Base-by-base conservation (phyloP, 164 flowering plant species). In the Stephania yunnanensis region DNA sequence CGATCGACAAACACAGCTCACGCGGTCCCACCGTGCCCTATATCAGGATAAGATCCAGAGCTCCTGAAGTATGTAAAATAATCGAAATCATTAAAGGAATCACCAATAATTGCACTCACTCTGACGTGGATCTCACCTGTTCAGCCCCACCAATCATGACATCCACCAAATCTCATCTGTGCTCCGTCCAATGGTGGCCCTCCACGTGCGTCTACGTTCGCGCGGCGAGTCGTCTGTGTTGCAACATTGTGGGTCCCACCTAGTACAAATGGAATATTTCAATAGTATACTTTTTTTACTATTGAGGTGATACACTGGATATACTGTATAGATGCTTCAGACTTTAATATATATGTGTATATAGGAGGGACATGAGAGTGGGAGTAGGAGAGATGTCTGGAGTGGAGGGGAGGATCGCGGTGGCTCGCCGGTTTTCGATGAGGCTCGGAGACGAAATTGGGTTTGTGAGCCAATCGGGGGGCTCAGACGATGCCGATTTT, bases 101-200 rank as follows among this genome's bases (percentile, higher is more conserved):
- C 63, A 11, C 22, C 42, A 70, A 46, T 74, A 52, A 71, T 71
- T 73, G 61, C 13, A 15, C 48, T 72, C 58, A 19, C 25, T 66
- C 29, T 58, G 74, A 72, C 48, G 74, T 72, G 74, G 74, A 91
- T 84, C 91, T 84, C 17, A 25, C 88, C 82, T 86, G 89, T 85
- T 80, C 19, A 48, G 53, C 2, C 75, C 25, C 9, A 19, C 11
- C 53, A 71, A 53, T 17, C 30, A 30, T 17, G 9, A 12, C 58
- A 5, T 63, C 46, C 22, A 52, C 42, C 20, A 12, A 71, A 71
- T 6, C 8, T 71, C 13, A 52, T 22, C 0, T 5, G 50, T 6
- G 30, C 74, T 31, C 58, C 63, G 7, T 31, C 67, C 44, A 72
- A 31, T 36, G 46, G 30, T 1, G 7, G 4, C 10, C 74, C 20